Evolutionary conservation across 1,284 basidiomycete genomes (phyloP).

Genomic region (Lentinula novae-zelandiae): DNA sequence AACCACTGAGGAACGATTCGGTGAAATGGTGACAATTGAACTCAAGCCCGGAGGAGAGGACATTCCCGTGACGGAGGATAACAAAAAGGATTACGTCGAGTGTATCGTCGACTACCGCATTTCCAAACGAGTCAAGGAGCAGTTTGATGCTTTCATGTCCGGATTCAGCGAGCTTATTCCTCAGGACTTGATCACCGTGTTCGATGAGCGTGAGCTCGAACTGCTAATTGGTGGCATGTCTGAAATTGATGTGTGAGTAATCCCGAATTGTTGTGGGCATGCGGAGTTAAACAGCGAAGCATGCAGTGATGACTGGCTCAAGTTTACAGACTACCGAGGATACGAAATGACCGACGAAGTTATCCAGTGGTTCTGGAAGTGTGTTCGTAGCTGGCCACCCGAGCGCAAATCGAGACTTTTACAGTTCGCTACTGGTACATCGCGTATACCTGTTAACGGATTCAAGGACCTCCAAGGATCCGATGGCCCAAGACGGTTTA

Average conservation of each 20-base stretch:
- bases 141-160: slow-evolving; percentile 93
- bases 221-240: slow-evolving; percentile 94
- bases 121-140: slow-evolving; percentile 87
- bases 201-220: slow-evolving; percentile 93
- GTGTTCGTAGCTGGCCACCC: slow-evolving; percentile 87
- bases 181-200: slow-evolving; percentile 90
- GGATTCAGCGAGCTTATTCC: slow-evolving; percentile 96
- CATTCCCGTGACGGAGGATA: slow-evolving; percentile 85
- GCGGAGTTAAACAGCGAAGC: not conserved
- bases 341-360: slow-evolving; percentile 81
- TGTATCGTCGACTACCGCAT: slow-evolving; percentile 90
- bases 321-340: slow-evolving; percentile 73
- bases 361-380: slow-evolving; percentile 98
- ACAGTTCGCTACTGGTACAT: slow-evolving; percentile 93
- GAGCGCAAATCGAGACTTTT: slow-evolving; percentile 88
- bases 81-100: slow-evolving; percentile 96
- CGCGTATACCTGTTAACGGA: slow-evolving; percentile 88
- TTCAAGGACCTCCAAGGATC: slow-evolving; percentile 95
- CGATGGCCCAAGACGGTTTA: slow-evolving; percentile 87
- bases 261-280: not conserved
- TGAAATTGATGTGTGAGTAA: slow-evolving; percentile 85
- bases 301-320: slow-evolving; percentile 69
- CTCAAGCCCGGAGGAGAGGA: slow-evolving; percentile 80
- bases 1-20: slow-evolving; percentile 90
- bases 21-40: slow-evolving; percentile 89